Conservation (phyloP, 164 flowering plant species). For the Paratinospora sagittata region DNA sequence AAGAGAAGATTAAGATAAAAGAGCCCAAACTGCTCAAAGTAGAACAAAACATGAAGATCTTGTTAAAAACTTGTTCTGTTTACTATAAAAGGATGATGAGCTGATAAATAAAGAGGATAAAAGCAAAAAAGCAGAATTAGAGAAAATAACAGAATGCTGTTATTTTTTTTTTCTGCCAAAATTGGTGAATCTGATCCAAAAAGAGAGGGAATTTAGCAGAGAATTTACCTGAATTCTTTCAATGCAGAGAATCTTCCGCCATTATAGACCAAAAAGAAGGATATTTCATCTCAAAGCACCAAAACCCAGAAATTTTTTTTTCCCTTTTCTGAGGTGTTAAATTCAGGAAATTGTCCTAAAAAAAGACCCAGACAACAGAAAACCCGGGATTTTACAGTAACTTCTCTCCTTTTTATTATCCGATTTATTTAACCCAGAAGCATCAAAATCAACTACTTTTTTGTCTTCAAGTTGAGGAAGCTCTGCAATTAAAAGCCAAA, state of each 20-base stretch:
- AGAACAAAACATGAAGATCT: neutral
- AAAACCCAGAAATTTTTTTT: no score
- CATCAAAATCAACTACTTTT: constrained; percentile 1
- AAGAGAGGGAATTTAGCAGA: neutral
- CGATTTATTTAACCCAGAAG: neutral
- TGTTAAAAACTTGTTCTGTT: neutral
- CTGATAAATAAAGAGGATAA: neutral
- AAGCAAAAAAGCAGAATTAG: neutral
- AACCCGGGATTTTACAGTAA: no score
- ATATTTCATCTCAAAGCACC: no score
- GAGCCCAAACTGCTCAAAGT: neutral
- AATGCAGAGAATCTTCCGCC: neutral
- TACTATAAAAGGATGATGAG: neutral
- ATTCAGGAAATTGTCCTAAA: no score
- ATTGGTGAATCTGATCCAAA: neutral
- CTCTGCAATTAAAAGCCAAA: constrained; percentile 9
- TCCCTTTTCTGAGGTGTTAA: no score
- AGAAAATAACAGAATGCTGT: neutral
- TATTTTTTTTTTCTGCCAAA: neutral
- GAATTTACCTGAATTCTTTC: neutral
- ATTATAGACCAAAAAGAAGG: no score
- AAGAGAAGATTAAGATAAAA: neutral
- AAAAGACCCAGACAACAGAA: no score
- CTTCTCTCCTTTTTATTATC: neutral
- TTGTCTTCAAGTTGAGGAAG: no score